Evolutionary conservation across 1,284 basidiomycete species (phyloP), one percentile per base, ranked within the genome.

Genomic region (Kwoniella shivajii): DNA sequence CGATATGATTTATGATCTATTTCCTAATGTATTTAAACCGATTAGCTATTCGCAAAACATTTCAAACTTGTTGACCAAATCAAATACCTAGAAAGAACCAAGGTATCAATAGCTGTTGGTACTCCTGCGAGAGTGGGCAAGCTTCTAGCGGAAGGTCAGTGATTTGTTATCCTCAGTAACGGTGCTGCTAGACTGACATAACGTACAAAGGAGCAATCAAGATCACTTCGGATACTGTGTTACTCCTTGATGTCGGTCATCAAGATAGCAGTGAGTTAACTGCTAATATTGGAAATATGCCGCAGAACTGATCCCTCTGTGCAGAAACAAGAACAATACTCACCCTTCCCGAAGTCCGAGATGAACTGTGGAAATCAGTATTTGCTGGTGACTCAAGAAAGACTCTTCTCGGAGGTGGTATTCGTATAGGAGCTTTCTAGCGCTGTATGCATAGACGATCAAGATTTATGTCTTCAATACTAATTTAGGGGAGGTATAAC

Each of bases 41-140:
- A 33, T 2, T 41, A 76, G 77, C 70, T 79, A 18, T 79, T 79
- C 47, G 78, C 78, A 2, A 79, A 79, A 48, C 78, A 79, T 58
- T 76, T 79, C 64, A 79, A 79, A 50, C 50, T 75, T 26, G 66
- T 71, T 6, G 78, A 79, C 29, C 78, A 79, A 61, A 67, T 74
- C 47, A 75, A 76, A 48, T 76, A 77, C 57, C 69, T 79, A 39
- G 61, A 65, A 11, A 67, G 71, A 38, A 79, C 76, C 20, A 71
- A 69, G 39, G 67, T 78, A 7, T 71, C 74, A 10, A 71, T 79
- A 41, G 78, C 77, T 2, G 78, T 78, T 20, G 78, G 78, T 7
- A 79, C 78, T 5, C 78, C 78, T 0, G 75, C 72, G 22, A 62
- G 78, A 18, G 71, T 79, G 4, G 75, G 71, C 34, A 77, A 77